These are phyloP conservation scores for Linnemannia schmuckeri DNA, from an alignment of 192 early-diverging fungal species.

Conservation along the genomic window DNA sequence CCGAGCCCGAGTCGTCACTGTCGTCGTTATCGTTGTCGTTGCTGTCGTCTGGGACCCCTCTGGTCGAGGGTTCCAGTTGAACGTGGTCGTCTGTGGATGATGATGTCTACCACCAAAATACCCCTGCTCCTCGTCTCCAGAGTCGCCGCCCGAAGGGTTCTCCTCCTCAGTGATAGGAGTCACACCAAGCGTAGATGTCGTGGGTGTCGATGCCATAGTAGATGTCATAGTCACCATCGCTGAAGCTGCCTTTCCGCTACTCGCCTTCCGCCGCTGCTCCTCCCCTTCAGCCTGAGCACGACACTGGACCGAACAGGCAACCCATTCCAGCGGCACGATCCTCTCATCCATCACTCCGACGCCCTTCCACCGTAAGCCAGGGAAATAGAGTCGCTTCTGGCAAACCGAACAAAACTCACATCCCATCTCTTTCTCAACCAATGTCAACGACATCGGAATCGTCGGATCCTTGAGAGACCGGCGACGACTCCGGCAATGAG, in stretches of 20 bases:
- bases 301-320: slow-evolving; percentile 51
- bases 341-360: slow-evolving; percentile 56
- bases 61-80: not conserved
- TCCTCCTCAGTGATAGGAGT: not conserved
- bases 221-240: not conserved
- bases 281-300: slow-evolving; percentile 23
- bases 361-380: slow-evolving; percentile 50
- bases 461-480: not conserved
- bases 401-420: slow-evolving; percentile 48
- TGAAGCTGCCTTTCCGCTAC: not conserved
- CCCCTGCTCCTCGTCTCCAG: not conserved
- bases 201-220: not conserved
- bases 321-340: slow-evolving; percentile 52
- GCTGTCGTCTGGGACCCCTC: not conserved
- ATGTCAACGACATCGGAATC: slow-evolving; percentile 15
- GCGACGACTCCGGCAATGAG: not conserved
- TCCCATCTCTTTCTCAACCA: slow-evolving; percentile 36
- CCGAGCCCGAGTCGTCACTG: not conserved
- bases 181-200: not conserved
- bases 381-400: slow-evolving; percentile 43
- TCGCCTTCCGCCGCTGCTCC: slow-evolving; percentile 7
- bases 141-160: not conserved
- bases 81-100: not conserved
- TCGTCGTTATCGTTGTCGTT: too few species aligned
- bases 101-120: not conserved